These are phyloP conservation scores for Wickerhamomyces subpelliculosus DNA, from an alignment of 805 yeast species.

Conservation along the genomic window DNA sequence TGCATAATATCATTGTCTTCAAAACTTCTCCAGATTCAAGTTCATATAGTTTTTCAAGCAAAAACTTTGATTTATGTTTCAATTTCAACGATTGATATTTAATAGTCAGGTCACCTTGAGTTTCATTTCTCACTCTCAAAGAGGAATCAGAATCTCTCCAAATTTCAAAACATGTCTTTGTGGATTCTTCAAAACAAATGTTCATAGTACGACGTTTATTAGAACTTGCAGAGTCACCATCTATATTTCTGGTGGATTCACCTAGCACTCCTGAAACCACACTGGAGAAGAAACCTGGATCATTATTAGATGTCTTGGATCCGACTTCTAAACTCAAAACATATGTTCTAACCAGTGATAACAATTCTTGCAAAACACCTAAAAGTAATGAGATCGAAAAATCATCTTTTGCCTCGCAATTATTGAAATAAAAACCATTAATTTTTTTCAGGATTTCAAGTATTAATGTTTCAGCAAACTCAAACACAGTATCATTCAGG, in stretches of 20 bases:
- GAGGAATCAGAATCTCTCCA: conserved; percentile 65
- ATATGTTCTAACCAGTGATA: conserved; percentile 33
- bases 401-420: conserved; percentile 28
- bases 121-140: conserved; percentile 9
- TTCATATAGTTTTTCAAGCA: conserved; percentile 56
- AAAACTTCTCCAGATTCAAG: conserved; percentile 69
- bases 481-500: conserved; percentile 20
- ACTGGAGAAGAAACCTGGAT: conserved; percentile 42
- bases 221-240: not conserved
- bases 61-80: conserved; percentile 60
- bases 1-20: conserved; percentile 49
- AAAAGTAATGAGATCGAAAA: conserved; percentile 37
- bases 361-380: conserved; percentile 59
- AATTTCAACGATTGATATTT: conserved; percentile 49
- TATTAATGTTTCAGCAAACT: conserved; percentile 17
- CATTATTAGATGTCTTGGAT: conserved; percentile 33
- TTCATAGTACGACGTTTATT: conserved; percentile 14
- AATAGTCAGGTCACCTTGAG: conserved; percentile 25
- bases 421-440: conserved; percentile 10
- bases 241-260: conserved; percentile 35
- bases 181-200: conserved; percentile 55
- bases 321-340: conserved; percentile 46
- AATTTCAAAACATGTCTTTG: conserved; percentile 45
- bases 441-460: conserved; percentile 16
- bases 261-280: conserved; percentile 76